phyloP scores from a whole-genome alignment of 352 stramenopile genomes.

The Globisporangium cederbergense region DNA sequence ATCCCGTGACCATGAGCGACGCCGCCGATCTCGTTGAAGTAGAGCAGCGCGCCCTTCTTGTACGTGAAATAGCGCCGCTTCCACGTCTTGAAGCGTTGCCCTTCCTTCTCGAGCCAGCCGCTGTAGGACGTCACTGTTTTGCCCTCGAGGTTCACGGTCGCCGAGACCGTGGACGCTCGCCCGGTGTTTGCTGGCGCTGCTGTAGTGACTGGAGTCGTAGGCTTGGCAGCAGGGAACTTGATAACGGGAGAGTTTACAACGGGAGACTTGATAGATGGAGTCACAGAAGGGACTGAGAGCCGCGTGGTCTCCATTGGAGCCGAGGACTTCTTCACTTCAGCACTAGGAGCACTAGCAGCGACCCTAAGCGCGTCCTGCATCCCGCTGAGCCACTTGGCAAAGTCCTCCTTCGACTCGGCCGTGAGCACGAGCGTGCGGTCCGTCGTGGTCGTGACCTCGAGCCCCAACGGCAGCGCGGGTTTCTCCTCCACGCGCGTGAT shows the following conservation, averaged over 20 bases:
- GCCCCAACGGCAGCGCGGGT: conserved; percentile 30
- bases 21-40: conserved; percentile 60
- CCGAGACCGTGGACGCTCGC: conserved; percentile 7
- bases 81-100: conserved; percentile 73
- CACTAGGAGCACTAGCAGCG: conserved; percentile 23
- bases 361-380: conserved; percentile 26
- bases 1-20: conserved; percentile 58
- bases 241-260: no score
- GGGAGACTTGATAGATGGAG: neutral
- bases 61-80: conserved; percentile 73
- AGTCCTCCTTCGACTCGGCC: conserved; percentile 62
- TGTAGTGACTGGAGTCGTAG: neutral
- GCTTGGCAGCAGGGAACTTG: neutral
- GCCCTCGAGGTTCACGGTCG: conserved; percentile 20
- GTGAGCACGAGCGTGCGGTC: conserved; percentile 56
- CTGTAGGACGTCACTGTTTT: conserved; percentile 30
- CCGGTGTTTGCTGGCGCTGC: neutral
- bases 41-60: conserved; percentile 67
- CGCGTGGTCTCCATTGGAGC: neutral
- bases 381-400: conserved; percentile 45
- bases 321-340: neutral
- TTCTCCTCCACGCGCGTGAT: conserved; percentile 36
- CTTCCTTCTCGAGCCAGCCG: conserved; percentile 79
- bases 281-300: neutral
- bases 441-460: conserved; percentile 41